Evolutionary conservation across 1,284 basidiomycete species (phyloP).

Genomic region (Tilletia caries): DNA sequence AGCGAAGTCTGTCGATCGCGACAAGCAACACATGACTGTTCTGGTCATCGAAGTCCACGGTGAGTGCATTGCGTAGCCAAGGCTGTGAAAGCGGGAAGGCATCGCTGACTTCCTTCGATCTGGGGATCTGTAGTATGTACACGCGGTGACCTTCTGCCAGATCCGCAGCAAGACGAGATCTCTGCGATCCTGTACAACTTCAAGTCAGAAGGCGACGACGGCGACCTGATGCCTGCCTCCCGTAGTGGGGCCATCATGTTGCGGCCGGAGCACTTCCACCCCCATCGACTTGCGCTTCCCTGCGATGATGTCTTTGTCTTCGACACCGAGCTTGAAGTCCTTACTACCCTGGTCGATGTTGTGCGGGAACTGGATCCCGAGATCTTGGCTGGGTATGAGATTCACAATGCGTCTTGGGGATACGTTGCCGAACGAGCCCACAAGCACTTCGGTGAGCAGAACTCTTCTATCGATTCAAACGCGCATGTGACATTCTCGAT

Average conservation of each 20-base stretch:
- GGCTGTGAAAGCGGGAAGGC: not conserved
- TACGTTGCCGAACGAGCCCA: conserved; percentile 71
- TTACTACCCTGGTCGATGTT: conserved; percentile 74
- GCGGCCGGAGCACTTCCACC: conserved; percentile 8
- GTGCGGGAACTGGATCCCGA: conserved; percentile 82
- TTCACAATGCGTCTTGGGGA: conserved; percentile 84
- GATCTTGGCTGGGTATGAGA: conserved; percentile 85
- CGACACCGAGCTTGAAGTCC: conserved; percentile 69
- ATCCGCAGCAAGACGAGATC: conserved; percentile 71
- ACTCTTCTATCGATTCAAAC: not conserved
- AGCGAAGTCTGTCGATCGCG: conserved; percentile 58
- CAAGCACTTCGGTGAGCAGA: conserved; percentile 27
- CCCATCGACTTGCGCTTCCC: not conserved
- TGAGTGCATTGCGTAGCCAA: conserved; percentile 53
- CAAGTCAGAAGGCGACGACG: conserved; percentile 61
- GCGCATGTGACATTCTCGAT: not conserved
- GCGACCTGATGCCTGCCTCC: conserved; percentile 33
- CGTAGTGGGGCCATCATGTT: conserved; percentile 39
- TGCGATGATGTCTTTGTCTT: conserved; percentile 4
- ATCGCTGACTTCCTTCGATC: not conserved
- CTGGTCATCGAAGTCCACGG: conserved; percentile 81
- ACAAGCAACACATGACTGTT: conserved; percentile 73
- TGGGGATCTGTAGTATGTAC: conserved; percentile 62
- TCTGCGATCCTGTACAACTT: conserved; percentile 69
- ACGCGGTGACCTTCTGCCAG: conserved; percentile 65